Percentiles rank a stretch among this genome's conserved stretches.
Conservation (phyloP, 2,329 filamentous ascomycete genomes). For the Cladosporium sp. region DNA sequence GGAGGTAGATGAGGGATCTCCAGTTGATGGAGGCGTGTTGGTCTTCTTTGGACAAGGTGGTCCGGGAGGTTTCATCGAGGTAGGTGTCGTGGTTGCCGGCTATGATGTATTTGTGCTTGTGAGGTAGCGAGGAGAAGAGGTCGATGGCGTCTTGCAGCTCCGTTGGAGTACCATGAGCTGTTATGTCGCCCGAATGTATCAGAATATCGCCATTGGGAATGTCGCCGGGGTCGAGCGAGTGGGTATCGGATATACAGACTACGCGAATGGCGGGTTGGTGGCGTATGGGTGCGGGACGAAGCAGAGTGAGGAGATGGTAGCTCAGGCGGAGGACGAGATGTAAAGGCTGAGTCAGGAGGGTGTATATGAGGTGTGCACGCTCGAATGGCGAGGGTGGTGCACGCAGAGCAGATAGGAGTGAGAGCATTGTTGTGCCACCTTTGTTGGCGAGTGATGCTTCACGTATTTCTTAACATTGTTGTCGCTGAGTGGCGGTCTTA, state of each 20-base stretch:
- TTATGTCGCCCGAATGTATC: conserved; percentile 85
- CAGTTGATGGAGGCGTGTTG: conserved; percentile 57
- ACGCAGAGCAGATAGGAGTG: background rate
- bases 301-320: conserved; percentile 52
- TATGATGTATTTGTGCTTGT: conserved; percentile 75
- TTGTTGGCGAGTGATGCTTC: background rate
- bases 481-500: background rate
- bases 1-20: conserved; percentile 68
- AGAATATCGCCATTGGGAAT: conserved; percentile 76
- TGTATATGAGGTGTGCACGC: conserved; percentile 26
- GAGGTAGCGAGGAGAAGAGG: conserved; percentile 72
- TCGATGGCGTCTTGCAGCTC: conserved; percentile 80
- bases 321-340: conserved; percentile 39
- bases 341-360: conserved; percentile 29
- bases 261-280: conserved; percentile 61
- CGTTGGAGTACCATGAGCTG: conserved; percentile 63
- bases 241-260: conserved; percentile 88
- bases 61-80: conserved; percentile 65
- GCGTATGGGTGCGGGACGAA: conserved; percentile 55
- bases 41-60: conserved; percentile 48
- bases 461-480: conserved; percentile 8
- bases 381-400: conserved; percentile 17
- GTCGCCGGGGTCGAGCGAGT: conserved; percentile 53
- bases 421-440: conserved; percentile 1
- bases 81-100: conserved; percentile 87